Evolutionary conservation across 768 basidiomycete genomes (phyloP).

Genomic region (Boletus sensibilis): DNA sequence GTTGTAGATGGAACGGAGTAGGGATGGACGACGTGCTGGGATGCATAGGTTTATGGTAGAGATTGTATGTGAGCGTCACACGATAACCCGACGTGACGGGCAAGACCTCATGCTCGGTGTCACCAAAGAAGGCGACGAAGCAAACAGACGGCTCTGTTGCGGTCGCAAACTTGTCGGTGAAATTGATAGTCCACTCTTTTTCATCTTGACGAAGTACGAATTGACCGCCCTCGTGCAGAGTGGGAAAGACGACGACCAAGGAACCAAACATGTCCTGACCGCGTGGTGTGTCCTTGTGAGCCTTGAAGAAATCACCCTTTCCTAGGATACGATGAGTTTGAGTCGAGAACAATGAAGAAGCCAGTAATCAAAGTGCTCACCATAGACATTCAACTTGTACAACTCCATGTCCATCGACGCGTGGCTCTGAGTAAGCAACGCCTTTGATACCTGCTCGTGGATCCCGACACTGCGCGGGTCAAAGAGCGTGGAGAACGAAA

Average conservation of each 20-base stretch:
- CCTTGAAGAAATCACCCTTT: constrained; percentile 9
- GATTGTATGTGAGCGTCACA: constrained; percentile 46
- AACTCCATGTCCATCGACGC: constrained; percentile 27
- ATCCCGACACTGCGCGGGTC: constrained; percentile 3
- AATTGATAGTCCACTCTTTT: constrained; percentile 6
- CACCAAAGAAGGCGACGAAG: constrained; percentile 44
- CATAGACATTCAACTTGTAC: constrained; percentile 50
- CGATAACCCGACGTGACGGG: constrained; percentile 42
- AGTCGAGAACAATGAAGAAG: neutral
- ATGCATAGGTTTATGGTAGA: constrained; percentile 11
- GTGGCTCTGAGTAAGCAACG: neutral
- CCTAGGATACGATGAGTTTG: neutral
- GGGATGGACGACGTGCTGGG: neutral
- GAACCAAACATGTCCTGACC: constrained; percentile 47
- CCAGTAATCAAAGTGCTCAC: constrained; percentile 18
- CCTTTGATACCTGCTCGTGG: neutral
- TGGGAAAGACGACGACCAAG: constrained; percentile 50
- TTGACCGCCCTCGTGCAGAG: constrained; percentile 18
- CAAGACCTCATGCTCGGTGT: constrained; percentile 47
- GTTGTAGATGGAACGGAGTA: neutral
- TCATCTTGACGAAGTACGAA: constrained; percentile 6
- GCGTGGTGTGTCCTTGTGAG: constrained; percentile 35
- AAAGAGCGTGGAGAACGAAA: constrained; percentile 30
- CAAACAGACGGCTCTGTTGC: constrained; percentile 19
- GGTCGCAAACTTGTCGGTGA: neutral